phyloP scores from a whole-genome alignment of 176 grass and related monocot genomes.

The Ananas comosus region DNA sequence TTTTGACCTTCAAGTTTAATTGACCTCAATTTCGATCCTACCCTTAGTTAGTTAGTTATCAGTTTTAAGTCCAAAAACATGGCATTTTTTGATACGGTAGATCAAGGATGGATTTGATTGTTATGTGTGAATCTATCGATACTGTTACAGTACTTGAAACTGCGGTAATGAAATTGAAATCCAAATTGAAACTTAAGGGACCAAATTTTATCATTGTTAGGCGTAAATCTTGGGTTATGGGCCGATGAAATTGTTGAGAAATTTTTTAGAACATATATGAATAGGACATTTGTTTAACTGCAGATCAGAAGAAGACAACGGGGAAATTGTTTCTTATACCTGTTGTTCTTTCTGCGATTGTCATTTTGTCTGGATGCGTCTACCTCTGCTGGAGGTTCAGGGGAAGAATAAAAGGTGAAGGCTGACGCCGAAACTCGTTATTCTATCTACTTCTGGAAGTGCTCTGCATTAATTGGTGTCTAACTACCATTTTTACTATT shows the following conservation, averaged over 20 bases:
- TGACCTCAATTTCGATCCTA: no score
- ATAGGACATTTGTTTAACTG: background rate
- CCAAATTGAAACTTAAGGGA: no score
- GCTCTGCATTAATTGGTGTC: background rate
- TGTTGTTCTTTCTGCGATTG: slow-evolving; percentile 11
- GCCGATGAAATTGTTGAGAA: background rate
- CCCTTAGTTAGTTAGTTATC: no score
- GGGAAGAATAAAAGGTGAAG: slow-evolving; percentile 36
- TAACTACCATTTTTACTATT: background rate
- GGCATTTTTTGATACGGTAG: no score
- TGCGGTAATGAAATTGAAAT: no score
- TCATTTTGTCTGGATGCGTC: slow-evolving; percentile 17
- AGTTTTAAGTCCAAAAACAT: no score
- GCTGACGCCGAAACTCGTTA: no score
- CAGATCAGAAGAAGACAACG: slow-evolving; percentile 13
- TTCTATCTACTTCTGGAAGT: background rate
- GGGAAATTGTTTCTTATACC: background rate
- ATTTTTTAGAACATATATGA: background rate
- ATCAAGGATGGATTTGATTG: no score
- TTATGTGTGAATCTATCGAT: no score
- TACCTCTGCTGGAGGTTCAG: slow-evolving; percentile 36
- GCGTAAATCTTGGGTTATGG: background rate
- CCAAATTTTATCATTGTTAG: no score
- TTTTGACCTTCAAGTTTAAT: no score
- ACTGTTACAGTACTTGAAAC: no score